Conservation (phyloP, 2,329 filamentous ascomycete species). For the Neoascochyta sp. region DNA sequence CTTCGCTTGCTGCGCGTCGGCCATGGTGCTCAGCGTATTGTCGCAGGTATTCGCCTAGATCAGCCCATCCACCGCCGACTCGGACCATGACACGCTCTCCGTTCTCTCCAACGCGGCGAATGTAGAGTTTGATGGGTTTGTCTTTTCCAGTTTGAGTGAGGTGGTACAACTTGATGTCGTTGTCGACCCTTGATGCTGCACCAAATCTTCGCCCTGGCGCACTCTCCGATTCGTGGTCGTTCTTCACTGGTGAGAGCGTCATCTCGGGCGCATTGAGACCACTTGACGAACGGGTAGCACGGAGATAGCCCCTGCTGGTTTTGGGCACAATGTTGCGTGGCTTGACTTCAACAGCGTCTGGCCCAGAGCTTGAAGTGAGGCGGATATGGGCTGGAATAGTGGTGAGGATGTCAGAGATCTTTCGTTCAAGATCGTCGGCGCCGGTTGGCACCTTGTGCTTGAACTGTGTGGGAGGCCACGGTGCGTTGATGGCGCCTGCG, state of each 20-base stretch:
- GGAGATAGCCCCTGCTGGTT: constrained; percentile 30
- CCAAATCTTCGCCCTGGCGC: constrained; percentile 27
- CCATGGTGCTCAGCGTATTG: constrained; percentile 92
- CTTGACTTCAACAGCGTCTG: constrained; percentile 30
- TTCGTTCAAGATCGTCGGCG: constrained; percentile 67
- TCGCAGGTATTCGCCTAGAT: constrained; percentile 88
- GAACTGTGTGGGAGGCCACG: constrained; percentile 38
- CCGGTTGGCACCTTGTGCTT: constrained; percentile 23
- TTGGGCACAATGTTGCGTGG: constrained; percentile 26
- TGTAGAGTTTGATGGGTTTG: constrained; percentile 89
- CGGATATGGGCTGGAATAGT: constrained; percentile 77
- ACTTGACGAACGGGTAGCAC: constrained; percentile 31
- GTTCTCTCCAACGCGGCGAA: constrained; percentile 83
- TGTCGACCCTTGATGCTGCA: constrained; percentile 31
- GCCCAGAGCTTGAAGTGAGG: constrained; percentile 50
- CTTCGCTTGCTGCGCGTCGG: constrained; percentile 59
- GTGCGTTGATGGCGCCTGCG: constrained; percentile 14
- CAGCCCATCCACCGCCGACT: constrained; percentile 96
- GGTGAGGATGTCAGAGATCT: constrained; percentile 74
- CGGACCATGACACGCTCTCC: constrained; percentile 96
- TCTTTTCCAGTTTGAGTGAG: constrained; percentile 79
- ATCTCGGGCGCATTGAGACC: constrained; percentile 36
- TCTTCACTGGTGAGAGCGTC: constrained; percentile 37
- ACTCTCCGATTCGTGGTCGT: constrained; percentile 27
- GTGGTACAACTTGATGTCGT: constrained; percentile 87